Percentiles rank a stretch among this genome's conserved stretches.
These are phyloP conservation scores for Silene vulgaris DNA, from an alignment of 179 eudicot genomes.

Conservation along the genomic window DNA sequence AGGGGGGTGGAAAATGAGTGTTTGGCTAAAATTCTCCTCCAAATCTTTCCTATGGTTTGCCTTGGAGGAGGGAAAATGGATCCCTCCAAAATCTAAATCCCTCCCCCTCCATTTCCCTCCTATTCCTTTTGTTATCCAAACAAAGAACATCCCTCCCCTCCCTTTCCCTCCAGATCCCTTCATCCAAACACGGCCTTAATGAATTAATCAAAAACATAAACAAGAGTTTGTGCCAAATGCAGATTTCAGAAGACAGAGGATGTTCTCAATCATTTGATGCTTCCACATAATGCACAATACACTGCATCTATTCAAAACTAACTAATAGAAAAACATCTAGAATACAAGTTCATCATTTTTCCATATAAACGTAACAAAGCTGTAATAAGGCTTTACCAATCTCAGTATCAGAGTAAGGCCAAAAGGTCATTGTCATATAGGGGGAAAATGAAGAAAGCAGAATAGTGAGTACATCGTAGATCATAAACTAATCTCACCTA, in stretches of 20 bases:
- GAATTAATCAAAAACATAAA: neutral
- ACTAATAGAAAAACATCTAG: neutral
- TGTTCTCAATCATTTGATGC: neutral
- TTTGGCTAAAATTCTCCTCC: too few species aligned
- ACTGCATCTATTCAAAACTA: neutral
- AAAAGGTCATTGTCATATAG: neutral
- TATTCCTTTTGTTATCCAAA: too few species aligned
- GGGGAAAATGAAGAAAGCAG: neutral
- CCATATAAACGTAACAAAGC: neutral
- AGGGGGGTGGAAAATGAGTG: too few species aligned
- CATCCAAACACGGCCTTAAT: too few species aligned
- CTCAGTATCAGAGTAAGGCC: neutral
- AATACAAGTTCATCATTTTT: neutral
- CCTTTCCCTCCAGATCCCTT: too few species aligned
- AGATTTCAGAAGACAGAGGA: too few species aligned
- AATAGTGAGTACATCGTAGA: neutral
- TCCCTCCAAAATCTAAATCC: too few species aligned
- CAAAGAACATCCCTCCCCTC: too few species aligned
- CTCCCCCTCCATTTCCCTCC: too few species aligned
- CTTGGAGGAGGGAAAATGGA: too few species aligned
- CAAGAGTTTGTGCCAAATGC: neutral
- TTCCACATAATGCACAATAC: constrained; percentile 3
- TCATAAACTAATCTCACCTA: constrained; percentile 9
- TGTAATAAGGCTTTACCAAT: neutral
- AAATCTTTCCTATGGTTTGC: too few species aligned